Evolutionary conservation across 2,329 filamentous ascomycete species (phyloP).

Genomic region (Ploettnerulaceae sp.): DNA sequence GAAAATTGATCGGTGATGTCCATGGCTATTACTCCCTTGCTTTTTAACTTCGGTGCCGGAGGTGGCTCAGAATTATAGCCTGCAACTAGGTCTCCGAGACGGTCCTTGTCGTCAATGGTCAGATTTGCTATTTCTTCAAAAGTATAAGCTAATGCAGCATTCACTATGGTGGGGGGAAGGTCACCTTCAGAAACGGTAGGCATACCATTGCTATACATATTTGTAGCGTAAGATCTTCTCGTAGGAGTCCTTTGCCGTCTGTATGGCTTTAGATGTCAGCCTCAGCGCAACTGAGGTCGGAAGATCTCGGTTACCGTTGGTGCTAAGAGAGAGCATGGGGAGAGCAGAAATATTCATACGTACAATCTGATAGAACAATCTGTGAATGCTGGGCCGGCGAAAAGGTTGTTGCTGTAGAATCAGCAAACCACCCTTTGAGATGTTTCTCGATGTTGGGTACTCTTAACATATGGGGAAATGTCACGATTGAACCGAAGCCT

Average conservation of each 20-base stretch:
- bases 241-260: background rate
- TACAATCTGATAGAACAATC: too few species aligned
- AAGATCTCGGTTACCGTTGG: conserved; percentile 17
- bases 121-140: conserved; percentile 27
- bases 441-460: too few species aligned
- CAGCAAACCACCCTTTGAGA: too few species aligned
- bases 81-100: conserved; percentile 22
- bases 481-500: too few species aligned
- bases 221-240: conserved; percentile 4
- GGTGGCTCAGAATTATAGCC: conserved; percentile 28
- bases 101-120: conserved; percentile 28
- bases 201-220: conserved; percentile 27
- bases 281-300: conserved; percentile 1
- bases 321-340: background rate
- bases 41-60: conserved; percentile 31
- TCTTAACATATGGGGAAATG: too few species aligned
- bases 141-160: conserved; percentile 15
- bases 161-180: background rate
- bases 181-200: conserved; percentile 26
- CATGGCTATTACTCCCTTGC: conserved; percentile 47
- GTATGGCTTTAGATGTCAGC: background rate
- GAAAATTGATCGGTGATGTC: conserved; percentile 56
- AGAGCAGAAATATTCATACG: too few species aligned
- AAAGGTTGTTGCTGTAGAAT: too few species aligned
- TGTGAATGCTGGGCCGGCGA: too few species aligned